These are phyloP conservation scores for Protea cynaroides DNA, from an alignment of 164 flowering plant genomes.

Conservation along the genomic window DNA sequence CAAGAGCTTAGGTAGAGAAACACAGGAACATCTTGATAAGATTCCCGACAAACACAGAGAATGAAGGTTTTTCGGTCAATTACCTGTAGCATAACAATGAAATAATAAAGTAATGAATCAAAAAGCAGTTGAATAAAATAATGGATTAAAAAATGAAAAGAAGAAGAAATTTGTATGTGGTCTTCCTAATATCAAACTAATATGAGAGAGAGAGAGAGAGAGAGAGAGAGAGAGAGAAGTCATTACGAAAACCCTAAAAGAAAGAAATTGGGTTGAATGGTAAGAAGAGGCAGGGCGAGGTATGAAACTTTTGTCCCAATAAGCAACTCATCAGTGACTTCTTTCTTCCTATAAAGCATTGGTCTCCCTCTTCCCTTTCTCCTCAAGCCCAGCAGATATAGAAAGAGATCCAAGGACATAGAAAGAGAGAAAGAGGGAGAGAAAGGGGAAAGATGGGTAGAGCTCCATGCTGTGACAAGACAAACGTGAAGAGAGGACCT, in stretches of 20 bases:
- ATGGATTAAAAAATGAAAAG: not conserved
- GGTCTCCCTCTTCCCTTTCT: constrained; percentile 18
- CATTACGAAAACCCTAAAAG: constrained; percentile 25
- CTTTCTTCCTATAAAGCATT: constrained; percentile 44
- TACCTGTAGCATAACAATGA: not conserved
- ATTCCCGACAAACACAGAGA: constrained; percentile 14
- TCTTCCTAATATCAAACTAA: not conserved
- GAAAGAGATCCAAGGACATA: not conserved
- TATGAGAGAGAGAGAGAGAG: constrained; percentile 8
- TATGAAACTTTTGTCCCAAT: constrained; percentile 35
- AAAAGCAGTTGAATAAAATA: not conserved
- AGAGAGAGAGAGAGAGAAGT: constrained; percentile 10
- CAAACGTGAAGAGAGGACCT: constrained; percentile 79
- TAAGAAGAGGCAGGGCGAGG: constrained; percentile 16
- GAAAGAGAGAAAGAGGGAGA: not conserved
- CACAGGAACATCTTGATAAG: not conserved
- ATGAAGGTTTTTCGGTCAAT: not conserved
- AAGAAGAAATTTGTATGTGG: constrained; percentile 7
- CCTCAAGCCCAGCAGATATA: constrained; percentile 13
- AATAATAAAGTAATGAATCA: constrained; percentile 1
- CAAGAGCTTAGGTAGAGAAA: too few relatives aligned
- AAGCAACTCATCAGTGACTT: constrained; percentile 32
- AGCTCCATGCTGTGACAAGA: constrained; percentile 92
- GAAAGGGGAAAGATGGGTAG: constrained; percentile 49
- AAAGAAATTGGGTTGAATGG: constrained; percentile 21